Percentiles rank a stretch among this genome's conserved stretches.
phyloP scores from a whole-genome alignment of 805 yeast genomes.

The Wickerhamomyces ciferrii region DNA sequence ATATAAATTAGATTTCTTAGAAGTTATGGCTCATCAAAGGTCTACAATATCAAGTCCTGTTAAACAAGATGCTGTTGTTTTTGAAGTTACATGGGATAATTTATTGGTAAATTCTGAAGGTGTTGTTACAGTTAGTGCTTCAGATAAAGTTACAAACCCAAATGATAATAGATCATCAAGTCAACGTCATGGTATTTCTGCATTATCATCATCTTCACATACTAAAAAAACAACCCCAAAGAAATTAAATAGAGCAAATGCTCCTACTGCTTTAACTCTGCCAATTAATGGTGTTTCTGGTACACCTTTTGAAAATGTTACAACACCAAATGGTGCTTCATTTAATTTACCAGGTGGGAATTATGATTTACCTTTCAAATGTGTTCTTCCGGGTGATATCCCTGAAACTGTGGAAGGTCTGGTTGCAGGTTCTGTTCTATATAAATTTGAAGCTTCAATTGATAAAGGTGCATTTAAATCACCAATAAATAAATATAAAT shows the following conservation, averaged over 20 bases:
- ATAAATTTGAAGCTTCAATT: slow-evolving; percentile 68
- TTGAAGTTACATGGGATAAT: slow-evolving; percentile 73
- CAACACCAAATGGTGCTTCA: slow-evolving; percentile 16
- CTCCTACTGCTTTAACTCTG: slow-evolving; percentile 20
- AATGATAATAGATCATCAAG: neutral
- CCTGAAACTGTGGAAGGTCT: slow-evolving; percentile 90
- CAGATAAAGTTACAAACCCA: neutral
- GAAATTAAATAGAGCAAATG: slow-evolving; percentile 15
- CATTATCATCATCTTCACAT: slow-evolving; percentile 9
- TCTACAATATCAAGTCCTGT: slow-evolving; percentile 31
- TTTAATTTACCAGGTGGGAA: slow-evolving; percentile 60
- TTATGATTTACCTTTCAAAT: slow-evolving; percentile 81
- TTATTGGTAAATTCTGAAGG: slow-evolving; percentile 30
- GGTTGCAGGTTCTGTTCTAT: slow-evolving; percentile 69
- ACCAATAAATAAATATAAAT: slow-evolving; percentile 44
- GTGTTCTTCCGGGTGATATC: slow-evolving; percentile 69
- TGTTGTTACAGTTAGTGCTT: slow-evolving; percentile 13
- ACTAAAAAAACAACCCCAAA: slow-evolving; percentile 7
- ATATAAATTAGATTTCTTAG: slow-evolving; percentile 53
- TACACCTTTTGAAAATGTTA: slow-evolving; percentile 26
- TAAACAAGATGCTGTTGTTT: slow-evolving; percentile 51
- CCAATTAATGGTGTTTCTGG: slow-evolving; percentile 25
- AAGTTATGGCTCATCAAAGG: slow-evolving; percentile 35
- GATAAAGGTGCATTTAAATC: slow-evolving; percentile 56
- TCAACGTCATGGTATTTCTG: neutral